phyloP scores from a whole-genome alignment of 129 eudicot species.

The Chrysanthemum lavandulifolium region DNA sequence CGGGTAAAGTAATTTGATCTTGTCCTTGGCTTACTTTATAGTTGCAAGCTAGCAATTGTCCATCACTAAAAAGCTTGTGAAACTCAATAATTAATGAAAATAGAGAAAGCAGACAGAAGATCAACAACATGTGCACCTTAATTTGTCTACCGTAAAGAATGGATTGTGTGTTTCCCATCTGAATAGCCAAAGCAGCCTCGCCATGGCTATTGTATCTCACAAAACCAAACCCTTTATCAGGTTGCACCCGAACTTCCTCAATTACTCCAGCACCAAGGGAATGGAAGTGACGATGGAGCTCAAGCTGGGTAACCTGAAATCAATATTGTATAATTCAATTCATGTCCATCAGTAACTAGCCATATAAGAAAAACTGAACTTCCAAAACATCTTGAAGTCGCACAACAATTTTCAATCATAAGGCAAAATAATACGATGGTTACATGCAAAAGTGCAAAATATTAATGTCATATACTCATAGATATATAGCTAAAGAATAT shows the following conservation, averaged over 20 bases:
- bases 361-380: not conserved
- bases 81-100: not conserved
- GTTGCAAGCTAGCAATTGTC: no score
- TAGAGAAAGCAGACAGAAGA: not conserved
- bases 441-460: slow-evolving; percentile 9
- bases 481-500: not conserved
- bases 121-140: slow-evolving; percentile 46
- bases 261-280: slow-evolving; percentile 86
- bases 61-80: not conserved
- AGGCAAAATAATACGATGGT: not conserved
- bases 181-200: slow-evolving; percentile 91
- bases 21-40: no score
- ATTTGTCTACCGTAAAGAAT: slow-evolving; percentile 70
- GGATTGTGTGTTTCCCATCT: slow-evolving; percentile 80
- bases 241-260: slow-evolving; percentile 94
- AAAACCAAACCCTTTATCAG: slow-evolving; percentile 96
- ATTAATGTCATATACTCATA: not conserved
- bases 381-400: not conserved
- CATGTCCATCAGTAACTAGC: slow-evolving; percentile 10
- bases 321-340: not conserved
- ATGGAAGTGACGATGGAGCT: slow-evolving; percentile 91
- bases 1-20: no score
- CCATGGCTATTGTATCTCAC: slow-evolving; percentile 88
- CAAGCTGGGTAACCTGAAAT: slow-evolving; percentile 79
- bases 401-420: not conserved